phyloP scores from a whole-genome alignment of 139 green algal species.

The Prasinococcaceae sp. region DNA sequence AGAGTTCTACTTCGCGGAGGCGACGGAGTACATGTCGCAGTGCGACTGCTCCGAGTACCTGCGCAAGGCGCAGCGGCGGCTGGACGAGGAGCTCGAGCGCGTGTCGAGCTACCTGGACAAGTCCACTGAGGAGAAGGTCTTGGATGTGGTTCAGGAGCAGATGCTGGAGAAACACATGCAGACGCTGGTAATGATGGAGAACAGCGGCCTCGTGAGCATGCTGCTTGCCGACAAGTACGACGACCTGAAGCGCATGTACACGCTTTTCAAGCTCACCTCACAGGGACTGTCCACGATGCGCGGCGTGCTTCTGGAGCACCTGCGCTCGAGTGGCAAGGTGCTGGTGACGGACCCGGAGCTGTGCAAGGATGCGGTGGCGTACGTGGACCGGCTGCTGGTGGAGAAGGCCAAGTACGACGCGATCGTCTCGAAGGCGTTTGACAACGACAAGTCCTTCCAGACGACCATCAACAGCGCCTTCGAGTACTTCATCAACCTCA shows the following conservation, averaged over 20 bases:
- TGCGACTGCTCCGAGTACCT: slow-evolving; percentile 84
- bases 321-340: slow-evolving; percentile 37
- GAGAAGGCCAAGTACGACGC: slow-evolving; percentile 81
- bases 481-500: slow-evolving; percentile 90
- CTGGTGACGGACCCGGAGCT: slow-evolving; percentile 59
- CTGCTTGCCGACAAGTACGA: slow-evolving; percentile 61
- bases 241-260: slow-evolving; percentile 79
- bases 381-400: slow-evolving; percentile 67
- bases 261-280: slow-evolving; percentile 60
- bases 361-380: slow-evolving; percentile 52
- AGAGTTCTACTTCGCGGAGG: slow-evolving; percentile 79
- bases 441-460: slow-evolving; percentile 75
- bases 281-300: slow-evolving; percentile 51
- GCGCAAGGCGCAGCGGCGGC: slow-evolving; percentile 50
- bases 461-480: slow-evolving; percentile 77
- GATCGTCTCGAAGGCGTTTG: slow-evolving; percentile 56
- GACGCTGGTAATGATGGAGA: slow-evolving; percentile 82
- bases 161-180: slow-evolving; percentile 73
- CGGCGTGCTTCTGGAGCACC: slow-evolving; percentile 33
- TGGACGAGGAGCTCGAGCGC: slow-evolving; percentile 77
- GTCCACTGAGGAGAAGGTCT: slow-evolving; percentile 42
- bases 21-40: slow-evolving; percentile 49
- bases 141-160: slow-evolving; percentile 61
- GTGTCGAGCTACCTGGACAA: slow-evolving; percentile 68
- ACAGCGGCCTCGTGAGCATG: slow-evolving; percentile 65